Conservation (phyloP, 108 stramenopile genomes). For the Licmophora abbreviata region DNA sequence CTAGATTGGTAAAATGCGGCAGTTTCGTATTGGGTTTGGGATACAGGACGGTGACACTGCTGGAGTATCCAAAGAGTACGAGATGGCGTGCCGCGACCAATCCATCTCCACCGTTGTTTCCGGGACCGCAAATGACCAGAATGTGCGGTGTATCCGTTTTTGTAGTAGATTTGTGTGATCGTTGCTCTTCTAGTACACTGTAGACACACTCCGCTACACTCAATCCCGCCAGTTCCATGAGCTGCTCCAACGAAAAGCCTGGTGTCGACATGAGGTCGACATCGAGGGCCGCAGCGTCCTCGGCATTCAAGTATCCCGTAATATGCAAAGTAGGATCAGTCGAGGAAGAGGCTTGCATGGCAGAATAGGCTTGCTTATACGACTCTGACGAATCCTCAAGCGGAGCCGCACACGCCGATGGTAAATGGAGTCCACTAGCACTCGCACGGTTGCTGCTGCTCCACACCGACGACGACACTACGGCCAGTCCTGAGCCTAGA, state of each 20-base stretch:
- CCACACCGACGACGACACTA: too few relatives aligned
- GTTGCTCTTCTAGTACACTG: constrained; percentile 19
- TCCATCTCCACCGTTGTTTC: constrained; percentile 99
- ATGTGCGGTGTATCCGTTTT: constrained; percentile 14
- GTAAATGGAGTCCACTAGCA: too few relatives aligned
- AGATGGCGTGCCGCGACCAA: constrained; percentile 97
- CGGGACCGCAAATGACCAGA: constrained; percentile 83
- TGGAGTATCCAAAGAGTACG: constrained; percentile 85
- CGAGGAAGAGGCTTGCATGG: too few relatives aligned
- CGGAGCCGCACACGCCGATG: too few relatives aligned
- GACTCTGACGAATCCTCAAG: too few relatives aligned
- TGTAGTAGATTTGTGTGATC: background rate
- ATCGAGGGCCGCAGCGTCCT: constrained; percentile 83
- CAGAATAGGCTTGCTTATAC: too few relatives aligned
- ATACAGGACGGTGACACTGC: constrained; percentile 77
- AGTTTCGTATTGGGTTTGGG: constrained; percentile 66
- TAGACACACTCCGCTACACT: constrained; percentile 88
- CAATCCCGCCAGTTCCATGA: constrained; percentile 99
- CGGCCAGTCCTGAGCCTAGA: too few relatives aligned
- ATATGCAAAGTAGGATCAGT: too few relatives aligned
- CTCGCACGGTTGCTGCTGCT: too few relatives aligned
- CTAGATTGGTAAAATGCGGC: constrained; percentile 69
- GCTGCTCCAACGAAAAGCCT: constrained; percentile 92
- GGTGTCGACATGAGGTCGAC: constrained; percentile 89
- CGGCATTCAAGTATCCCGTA: constrained; percentile 70